Evolutionary conservation across 2,329 filamentous ascomycete species (phyloP).

Genomic region (Fusarium caatingaense): DNA sequence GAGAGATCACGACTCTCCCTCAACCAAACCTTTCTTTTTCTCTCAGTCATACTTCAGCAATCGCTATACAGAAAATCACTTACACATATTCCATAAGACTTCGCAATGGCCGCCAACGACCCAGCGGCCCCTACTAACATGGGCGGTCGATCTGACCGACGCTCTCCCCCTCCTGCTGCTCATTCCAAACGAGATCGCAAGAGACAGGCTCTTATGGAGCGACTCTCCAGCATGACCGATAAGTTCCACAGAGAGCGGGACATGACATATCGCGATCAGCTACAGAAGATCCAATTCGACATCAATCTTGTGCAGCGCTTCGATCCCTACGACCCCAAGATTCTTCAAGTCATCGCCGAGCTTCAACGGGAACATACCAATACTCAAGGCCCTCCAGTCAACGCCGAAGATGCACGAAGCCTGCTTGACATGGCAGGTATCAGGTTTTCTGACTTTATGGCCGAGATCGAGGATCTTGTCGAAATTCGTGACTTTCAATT

Average conservation of each 20-base stretch:
- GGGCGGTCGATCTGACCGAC: slow-evolving; percentile 51
- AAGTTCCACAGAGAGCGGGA: slow-evolving; percentile 86
- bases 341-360: slow-evolving; percentile 77
- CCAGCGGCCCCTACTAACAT: slow-evolving; percentile 49
- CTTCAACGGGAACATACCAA: slow-evolving; percentile 67
- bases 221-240: slow-evolving; percentile 78
- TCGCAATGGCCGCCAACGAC: slow-evolving; percentile 56
- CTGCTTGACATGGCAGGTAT: slow-evolving; percentile 82
- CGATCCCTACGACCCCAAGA: slow-evolving; percentile 79
- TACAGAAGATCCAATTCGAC: slow-evolving; percentile 92
- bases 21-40: neutral
- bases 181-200: slow-evolving; percentile 91
- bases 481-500: slow-evolving; percentile 88
- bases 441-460: slow-evolving; percentile 85
- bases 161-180: slow-evolving; percentile 54
- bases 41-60: neutral
- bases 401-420: slow-evolving; percentile 61
- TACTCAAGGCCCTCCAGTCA: slow-evolving; percentile 54
- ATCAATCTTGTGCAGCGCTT: slow-evolving; percentile 87
- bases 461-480: slow-evolving; percentile 87
- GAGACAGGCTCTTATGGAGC: slow-evolving; percentile 83
- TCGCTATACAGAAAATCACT: neutral
- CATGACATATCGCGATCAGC: slow-evolving; percentile 85
- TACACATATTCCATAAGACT: slow-evolving; percentile 2
- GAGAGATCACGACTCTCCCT: slow-evolving; percentile 10